phyloP scores from a whole-genome alignment of 768 basidiomycete genomes.

The Boletus reticuloceps region DNA sequence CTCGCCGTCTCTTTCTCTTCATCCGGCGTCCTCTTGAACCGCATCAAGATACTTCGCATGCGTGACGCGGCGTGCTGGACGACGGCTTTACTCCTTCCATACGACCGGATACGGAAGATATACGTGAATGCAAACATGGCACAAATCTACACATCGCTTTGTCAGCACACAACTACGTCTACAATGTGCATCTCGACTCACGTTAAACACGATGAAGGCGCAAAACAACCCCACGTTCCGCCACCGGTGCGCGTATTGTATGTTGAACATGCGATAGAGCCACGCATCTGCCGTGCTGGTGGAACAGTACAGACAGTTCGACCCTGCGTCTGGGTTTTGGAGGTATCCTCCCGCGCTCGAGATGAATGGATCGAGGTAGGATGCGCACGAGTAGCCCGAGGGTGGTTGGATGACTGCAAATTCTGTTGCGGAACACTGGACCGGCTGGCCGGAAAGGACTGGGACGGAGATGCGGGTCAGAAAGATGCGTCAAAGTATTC shows the following conservation, averaged over 20 bases:
- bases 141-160: conserved; percentile 34
- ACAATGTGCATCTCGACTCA: conserved; percentile 21
- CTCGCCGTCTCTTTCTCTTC: background rate
- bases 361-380: conserved; percentile 46
- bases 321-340: conserved; percentile 36
- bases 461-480: background rate
- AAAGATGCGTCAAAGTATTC: background rate
- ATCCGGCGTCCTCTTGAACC: background rate
- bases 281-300: conserved; percentile 58
- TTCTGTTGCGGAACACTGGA: conserved; percentile 62
- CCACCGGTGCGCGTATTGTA: conserved; percentile 53
- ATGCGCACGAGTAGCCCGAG: conserved; percentile 43
- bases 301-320: conserved; percentile 53
- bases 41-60: background rate
- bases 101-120: conserved; percentile 47
- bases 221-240: conserved; percentile 46
- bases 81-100: conserved; percentile 7
- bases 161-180: background rate
- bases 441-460: conserved; percentile 47
- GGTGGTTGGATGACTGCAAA: conserved; percentile 53
- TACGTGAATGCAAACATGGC: conserved; percentile 53
- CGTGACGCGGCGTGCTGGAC: background rate
- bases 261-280: conserved; percentile 46
- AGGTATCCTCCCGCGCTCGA: conserved; percentile 45
- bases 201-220: conserved; percentile 43